Base-by-base conservation (phyloP, 2,329 filamentous ascomycete species). In the Blastomyces gilchristii region DNA sequence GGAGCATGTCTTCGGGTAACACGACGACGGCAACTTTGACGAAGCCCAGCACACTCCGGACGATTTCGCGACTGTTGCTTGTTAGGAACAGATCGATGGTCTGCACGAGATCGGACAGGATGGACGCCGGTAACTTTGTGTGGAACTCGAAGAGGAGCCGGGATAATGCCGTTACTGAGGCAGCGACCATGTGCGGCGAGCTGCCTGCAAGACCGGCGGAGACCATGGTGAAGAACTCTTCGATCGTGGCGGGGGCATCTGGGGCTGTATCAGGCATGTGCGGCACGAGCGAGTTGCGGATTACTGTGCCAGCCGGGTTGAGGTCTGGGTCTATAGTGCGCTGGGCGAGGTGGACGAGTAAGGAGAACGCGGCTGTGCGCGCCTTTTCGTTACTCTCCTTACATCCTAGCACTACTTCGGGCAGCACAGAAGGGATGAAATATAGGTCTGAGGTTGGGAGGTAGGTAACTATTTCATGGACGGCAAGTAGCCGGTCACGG, bases 341-440 rank as follows among this genome's bases (percentile, higher is more conserved):
- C 72, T 91, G 85, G 18, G 91, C 92, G 84, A 97, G 92, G 54
- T 89, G 82, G 28, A 99, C 89, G 14, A 99, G 83, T 18, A 97
- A 81, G 60, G 95, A 90, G 72, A 97, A 99, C 0, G 94, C 93
- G 1, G 88, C 86, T 61, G 90, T 91, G 66, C 94, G 84, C 0
- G 94, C 92, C 72, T 91, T 91, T 76, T 99, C 94, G 72, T 99
- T 99, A 71, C 94, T 91, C 78, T 99, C 94, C 76, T 99, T 99
- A 77, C 91, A 95, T 66, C 90, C 90, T 66, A 99, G 91, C 61
- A 99, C 92, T 43, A 97, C 91, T 77, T 99, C 94, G 3, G 91
- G 91, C 6, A 99, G 82, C 57, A 97, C 86, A 0, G 90, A 85
- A 1, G 94, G 92, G 65, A 99, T 93, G 76, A 99, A 97, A 75